phyloP scores from a whole-genome alignment of 2,329 filamentous ascomycete species.

The Hypoxylon rubiginosum region DNA sequence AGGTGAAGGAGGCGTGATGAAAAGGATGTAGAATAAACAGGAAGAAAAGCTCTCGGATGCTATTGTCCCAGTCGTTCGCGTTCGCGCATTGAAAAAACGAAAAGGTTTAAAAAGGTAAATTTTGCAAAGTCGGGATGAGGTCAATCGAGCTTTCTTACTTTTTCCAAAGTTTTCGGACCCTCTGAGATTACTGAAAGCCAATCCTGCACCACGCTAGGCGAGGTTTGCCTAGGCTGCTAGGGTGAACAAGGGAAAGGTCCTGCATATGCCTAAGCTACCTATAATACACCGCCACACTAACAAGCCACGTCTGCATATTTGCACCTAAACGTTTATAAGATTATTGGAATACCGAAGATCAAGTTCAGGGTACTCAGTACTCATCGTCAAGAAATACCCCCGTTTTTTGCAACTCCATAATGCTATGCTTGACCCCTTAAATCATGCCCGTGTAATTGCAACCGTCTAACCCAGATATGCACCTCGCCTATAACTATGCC shows the following conservation, averaged over 20 bases:
- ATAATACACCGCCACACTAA: neutral
- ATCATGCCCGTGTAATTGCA: neutral
- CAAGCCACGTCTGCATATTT: neutral
- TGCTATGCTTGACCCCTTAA: neutral
- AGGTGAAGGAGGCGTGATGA: constrained; percentile 18
- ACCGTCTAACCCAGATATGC: neutral
- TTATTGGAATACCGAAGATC: neutral
- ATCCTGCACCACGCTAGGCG: neutral
- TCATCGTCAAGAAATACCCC: neutral
- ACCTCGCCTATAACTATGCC: neutral
- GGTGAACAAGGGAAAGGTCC: neutral
- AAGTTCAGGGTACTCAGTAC: neutral
- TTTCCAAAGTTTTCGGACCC: constrained; percentile 45
- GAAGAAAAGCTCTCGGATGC: constrained; percentile 2
- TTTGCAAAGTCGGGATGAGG: constrained; percentile 35
- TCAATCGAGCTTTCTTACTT: constrained; percentile 44
- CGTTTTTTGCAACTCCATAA: neutral
- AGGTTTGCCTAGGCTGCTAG: neutral
- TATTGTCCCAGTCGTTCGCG: constrained; percentile 18
- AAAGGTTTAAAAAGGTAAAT: constrained; percentile 9
- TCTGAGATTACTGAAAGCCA: constrained; percentile 3
- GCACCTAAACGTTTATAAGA: too few species aligned
- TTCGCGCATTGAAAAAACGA: constrained; percentile 15
- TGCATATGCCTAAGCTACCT: neutral
- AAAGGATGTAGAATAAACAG: neutral